A percentile compares a stretch with the other conserved stretches of the same genome.
Conservation (phyloP, 2,329 filamentous ascomycete genomes). For the Raffaelea albimanens region DNA sequence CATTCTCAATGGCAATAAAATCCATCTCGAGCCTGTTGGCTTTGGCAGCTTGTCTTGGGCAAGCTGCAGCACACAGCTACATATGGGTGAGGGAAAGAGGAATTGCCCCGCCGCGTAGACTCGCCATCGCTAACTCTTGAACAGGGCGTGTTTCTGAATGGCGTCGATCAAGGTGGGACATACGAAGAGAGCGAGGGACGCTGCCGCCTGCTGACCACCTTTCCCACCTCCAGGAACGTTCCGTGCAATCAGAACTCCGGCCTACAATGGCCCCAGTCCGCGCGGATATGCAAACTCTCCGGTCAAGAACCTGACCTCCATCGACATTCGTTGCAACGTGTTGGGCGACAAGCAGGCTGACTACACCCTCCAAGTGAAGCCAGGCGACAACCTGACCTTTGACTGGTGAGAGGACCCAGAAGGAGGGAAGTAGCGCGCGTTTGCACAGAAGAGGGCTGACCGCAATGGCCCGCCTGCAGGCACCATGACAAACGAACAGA, state of each 20-base stretch:
- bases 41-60: too few species aligned
- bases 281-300: slow-evolving; percentile 28
- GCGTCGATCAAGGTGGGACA: too few species aligned
- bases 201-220: not conserved
- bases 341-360: slow-evolving; percentile 25
- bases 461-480: slow-evolving; percentile 9
- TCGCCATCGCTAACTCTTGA: too few species aligned
- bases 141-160: too few species aligned
- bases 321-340: slow-evolving; percentile 29
- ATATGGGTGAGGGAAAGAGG: too few species aligned
- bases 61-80: too few species aligned
- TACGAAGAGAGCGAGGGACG: too few species aligned
- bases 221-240: slow-evolving; percentile 10
- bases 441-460: not conserved
- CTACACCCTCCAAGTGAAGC: slow-evolving; percentile 21
- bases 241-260: slow-evolving; percentile 13
- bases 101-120: too few species aligned
- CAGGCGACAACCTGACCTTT: slow-evolving; percentile 27
- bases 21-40: too few species aligned
- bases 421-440: not conserved
- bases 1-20: too few species aligned
- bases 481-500: slow-evolving; percentile 25
- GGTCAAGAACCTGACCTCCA: slow-evolving; percentile 26
- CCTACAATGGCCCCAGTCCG: slow-evolving; percentile 23
- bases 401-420: slow-evolving; percentile 17